A percentile compares a stretch with the other conserved stretches of the same genome.
phyloP scores from a whole-genome alignment of 2,329 filamentous ascomycete species.

The Leptographium lundbergii region DNA sequence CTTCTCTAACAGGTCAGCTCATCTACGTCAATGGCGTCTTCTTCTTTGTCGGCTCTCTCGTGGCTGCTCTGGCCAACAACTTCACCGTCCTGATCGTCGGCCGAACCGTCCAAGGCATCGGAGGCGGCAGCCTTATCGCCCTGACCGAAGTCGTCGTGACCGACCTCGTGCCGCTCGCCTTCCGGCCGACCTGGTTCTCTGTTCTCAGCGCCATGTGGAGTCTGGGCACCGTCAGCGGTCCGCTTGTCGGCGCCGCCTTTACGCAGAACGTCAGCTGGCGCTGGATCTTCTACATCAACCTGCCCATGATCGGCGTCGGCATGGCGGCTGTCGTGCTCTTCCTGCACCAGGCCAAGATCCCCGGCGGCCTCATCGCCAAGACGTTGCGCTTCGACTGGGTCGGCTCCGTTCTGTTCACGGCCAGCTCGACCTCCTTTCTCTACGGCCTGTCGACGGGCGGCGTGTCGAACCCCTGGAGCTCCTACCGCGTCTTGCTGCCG shows the following conservation, averaged over 20 bases:
- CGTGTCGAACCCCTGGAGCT: slow-evolving; percentile 27
- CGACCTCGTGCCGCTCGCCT: slow-evolving; percentile 17
- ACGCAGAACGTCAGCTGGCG: slow-evolving; percentile 15
- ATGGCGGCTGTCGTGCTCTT: slow-evolving; percentile 11
- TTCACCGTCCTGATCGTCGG: slow-evolving; percentile 20
- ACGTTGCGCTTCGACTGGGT: slow-evolving; percentile 28
- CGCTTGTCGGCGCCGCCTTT: slow-evolving; percentile 15
- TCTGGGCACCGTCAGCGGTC: slow-evolving; percentile 14
- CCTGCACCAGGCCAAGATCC: slow-evolving; percentile 24
- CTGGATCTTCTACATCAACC: slow-evolving; percentile 31
- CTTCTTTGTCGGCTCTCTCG: slow-evolving; percentile 16
- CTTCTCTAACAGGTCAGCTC: slow-evolving; percentile 2
- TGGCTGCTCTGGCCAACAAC: slow-evolving; percentile 18
- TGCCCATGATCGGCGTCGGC: slow-evolving; percentile 23
- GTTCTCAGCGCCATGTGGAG: slow-evolving; percentile 11
- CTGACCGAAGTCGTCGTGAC: slow-evolving; percentile 22
- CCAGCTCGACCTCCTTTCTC: slow-evolving; percentile 25
- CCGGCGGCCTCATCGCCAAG: slow-evolving; percentile 19
- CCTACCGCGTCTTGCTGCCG: slow-evolving; percentile 25
- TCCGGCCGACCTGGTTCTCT: slow-evolving; percentile 15
- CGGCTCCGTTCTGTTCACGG: slow-evolving; percentile 30
- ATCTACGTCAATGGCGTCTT: slow-evolving; percentile 9
- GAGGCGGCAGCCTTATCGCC: slow-evolving; percentile 22
- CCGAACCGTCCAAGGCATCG: slow-evolving; percentile 23
- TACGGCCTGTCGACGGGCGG: slow-evolving; percentile 32